Percentiles rank a stretch among this genome's conserved stretches.
Evolutionary conservation across 1,284 basidiomycete species (phyloP).

Genomic region (Ustilago cynodontis): DNA sequence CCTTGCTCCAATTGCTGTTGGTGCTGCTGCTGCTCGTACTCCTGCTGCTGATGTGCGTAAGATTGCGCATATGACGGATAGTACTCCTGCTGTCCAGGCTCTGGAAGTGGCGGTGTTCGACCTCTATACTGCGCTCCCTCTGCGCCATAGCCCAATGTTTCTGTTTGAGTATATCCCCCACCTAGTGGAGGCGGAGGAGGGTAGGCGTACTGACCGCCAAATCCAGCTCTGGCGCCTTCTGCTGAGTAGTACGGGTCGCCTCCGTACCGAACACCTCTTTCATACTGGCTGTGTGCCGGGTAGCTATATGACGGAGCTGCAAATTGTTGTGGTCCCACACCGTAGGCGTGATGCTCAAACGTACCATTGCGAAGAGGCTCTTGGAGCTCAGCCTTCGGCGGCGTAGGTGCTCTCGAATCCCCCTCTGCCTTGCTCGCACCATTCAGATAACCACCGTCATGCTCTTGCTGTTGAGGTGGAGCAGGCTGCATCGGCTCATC

Average conservation of each 20-base stretch:
- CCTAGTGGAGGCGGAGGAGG: neutral
- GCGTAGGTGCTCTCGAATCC: neutral
- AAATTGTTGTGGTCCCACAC: neutral
- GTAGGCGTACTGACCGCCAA: neutral
- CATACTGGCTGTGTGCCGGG: neutral
- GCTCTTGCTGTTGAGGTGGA: neutral
- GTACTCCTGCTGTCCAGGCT: neutral
- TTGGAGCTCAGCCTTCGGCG: neutral
- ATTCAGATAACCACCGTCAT: neutral
- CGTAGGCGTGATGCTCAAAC: neutral
- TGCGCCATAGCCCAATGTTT: neutral
- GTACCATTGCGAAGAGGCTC: neutral
- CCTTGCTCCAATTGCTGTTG: neutral
- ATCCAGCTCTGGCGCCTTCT: neutral
- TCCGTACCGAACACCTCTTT: neutral
- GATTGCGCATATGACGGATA: neutral
- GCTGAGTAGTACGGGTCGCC: neutral
- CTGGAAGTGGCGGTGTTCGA: neutral
- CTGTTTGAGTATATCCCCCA: neutral
- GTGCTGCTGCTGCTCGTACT: slow-evolving; percentile 1
- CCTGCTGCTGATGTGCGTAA: neutral
- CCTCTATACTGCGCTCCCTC: neutral
- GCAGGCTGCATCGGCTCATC: slow-evolving; percentile 4
- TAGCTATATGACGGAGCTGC: slow-evolving; percentile 2
- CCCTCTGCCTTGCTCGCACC: neutral